Percentiles rank a stretch among this genome's conserved stretches.
Conservation (phyloP, 129 eudicot species). For the Escallonia rubra region DNA sequence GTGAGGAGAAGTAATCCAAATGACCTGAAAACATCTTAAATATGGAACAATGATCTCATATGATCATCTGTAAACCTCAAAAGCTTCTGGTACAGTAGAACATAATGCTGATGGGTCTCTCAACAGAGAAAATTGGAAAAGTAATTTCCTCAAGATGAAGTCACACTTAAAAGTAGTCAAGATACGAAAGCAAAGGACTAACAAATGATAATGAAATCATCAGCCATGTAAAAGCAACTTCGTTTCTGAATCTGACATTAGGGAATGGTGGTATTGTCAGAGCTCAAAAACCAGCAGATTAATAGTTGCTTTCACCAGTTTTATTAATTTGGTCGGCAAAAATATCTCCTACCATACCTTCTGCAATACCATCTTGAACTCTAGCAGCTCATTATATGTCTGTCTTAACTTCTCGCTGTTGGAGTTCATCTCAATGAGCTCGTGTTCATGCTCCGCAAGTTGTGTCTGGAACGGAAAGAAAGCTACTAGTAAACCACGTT, state of each 20-base stretch:
- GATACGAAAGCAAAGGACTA: not conserved
- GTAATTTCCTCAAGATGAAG: not conserved
- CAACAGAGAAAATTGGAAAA: not conserved
- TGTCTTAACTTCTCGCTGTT: slow-evolving; percentile 80
- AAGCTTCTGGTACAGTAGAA: not conserved
- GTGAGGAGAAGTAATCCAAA: no score
- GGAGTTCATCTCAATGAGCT: slow-evolving; percentile 81
- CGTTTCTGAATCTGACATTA: no score
- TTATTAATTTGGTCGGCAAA: no score
- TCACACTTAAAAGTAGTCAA: not conserved
- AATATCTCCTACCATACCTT: slow-evolving; percentile 46
- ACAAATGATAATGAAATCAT: no score
- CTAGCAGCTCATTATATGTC: slow-evolving; percentile 82
- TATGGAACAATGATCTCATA: not conserved
- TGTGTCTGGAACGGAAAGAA: slow-evolving; percentile 42
- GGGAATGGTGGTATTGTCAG: no score
- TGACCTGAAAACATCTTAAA: not conserved
- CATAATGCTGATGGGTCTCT: not conserved
- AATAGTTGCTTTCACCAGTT: no score
- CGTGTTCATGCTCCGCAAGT: slow-evolving; percentile 89
- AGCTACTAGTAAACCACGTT: not conserved
- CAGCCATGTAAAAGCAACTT: no score
- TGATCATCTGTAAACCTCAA: not conserved
- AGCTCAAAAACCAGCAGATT: no score
- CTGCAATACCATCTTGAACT: slow-evolving; percentile 88